phyloP scores from a whole-genome alignment of 2,329 filamentous ascomycete species.

The Monosporascus cannonballus region DNA sequence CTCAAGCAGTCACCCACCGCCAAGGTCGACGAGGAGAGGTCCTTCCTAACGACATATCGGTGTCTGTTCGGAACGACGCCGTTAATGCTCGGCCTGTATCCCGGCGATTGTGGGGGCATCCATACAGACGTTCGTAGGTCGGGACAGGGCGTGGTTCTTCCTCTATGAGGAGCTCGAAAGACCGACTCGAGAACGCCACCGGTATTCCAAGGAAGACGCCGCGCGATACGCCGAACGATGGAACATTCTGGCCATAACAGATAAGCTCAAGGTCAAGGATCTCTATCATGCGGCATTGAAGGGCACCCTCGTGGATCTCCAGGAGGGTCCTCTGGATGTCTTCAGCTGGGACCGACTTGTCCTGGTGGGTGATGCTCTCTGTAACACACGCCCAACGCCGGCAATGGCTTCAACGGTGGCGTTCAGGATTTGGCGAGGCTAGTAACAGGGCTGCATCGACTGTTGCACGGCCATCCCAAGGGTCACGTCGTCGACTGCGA shows the following conservation, averaged over 20 bases:
- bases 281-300: constrained; percentile 7
- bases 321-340: constrained; percentile 11
- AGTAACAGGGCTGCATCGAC: constrained; percentile 5
- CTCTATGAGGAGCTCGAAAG: constrained; percentile 9
- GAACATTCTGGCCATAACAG: constrained; percentile 3
- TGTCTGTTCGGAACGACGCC: constrained; percentile 8
- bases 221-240: constrained; percentile 2
- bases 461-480: not conserved
- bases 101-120: constrained; percentile 1
- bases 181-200: constrained; percentile 2
- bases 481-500: not conserved
- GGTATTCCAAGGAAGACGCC: constrained; percentile 9
- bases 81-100: not conserved
- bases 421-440: constrained; percentile 10
- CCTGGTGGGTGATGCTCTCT: constrained; percentile 12
- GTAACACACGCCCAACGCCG: constrained; percentile 12
- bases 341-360: constrained; percentile 10
- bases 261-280: constrained; percentile 6
- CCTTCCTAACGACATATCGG: constrained; percentile 6
- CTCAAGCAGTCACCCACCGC: constrained; percentile 1
- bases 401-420: constrained; percentile 11
- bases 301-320: constrained; percentile 2
- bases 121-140: constrained; percentile 2
- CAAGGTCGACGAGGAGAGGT: constrained; percentile 7
- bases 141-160: constrained; percentile 7